Base-by-base conservation (phyloP, 129 eudicot species). In the Glebionis coronaria region DNA sequence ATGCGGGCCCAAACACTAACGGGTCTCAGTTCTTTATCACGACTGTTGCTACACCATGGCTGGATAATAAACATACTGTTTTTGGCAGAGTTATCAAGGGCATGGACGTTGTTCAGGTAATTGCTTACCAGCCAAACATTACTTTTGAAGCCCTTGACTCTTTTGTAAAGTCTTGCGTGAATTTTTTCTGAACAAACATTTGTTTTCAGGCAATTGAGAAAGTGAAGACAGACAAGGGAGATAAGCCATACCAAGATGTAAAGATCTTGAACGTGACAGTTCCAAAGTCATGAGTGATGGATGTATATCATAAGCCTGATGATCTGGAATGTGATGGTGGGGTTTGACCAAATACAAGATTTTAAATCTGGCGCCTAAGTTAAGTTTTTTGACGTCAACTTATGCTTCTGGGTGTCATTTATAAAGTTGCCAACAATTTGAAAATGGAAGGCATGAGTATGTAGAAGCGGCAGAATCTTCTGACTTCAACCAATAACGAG, bases 41-140 rank as follows among this genome's bases (percentile, higher is more conserved):
- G 3, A 94, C 99, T 12, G 99, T 94, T 23, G 99, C 99, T 73
- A 94, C 99, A 8, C 99, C 99, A 11, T 94, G 99, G 99, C 80
- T 94, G 80, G 99, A 94, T 73, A 87, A 89, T 70, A 94, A 94
- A 80, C 99, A 94, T 82, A 89, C 99, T n/a, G 99, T 94, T 75
- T 94, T 94, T 69, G 99, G 99, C 58, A 90, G 99, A 84, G 97
- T 94, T 61, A 73, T 68, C 12, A 94, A 87, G 71, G 99, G 99
- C 58, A 89, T 94, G 99, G 97, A 90, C 74, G 99, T 94, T 59
- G 95, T 94, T 72, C 99, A 90, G 99, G 99, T 94, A 88, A 63
- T 20, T 7, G 18, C 44, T 21, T 76, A 19, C 40, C 18, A 40
- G 51, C 29, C 44, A 16, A 21, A 53, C 55, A 44, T 7, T 45